Evolutionary conservation across 495 filamentous ascomycete species (phyloP), one percentile per base, ranked within the genome.

Genomic region (Neurospora terricola): DNA sequence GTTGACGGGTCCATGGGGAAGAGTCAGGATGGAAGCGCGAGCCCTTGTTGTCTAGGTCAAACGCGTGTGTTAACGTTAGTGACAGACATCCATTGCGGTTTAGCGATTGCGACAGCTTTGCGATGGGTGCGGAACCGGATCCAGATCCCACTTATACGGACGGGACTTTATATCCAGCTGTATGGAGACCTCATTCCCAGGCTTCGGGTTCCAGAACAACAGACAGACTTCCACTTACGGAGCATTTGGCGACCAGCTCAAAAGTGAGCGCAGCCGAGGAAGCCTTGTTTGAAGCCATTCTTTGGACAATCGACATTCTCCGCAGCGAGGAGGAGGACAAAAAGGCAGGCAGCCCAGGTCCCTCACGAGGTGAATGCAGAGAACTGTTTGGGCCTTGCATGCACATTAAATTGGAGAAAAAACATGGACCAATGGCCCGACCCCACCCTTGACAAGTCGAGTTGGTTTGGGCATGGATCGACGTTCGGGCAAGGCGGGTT

Each of bases 1-100:
- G 70, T 91, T 87, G 16, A 98, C 94, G 0, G 91, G 86, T 76
- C 96, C 96, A 88, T 98, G 96, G 42, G 96, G 96, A 2, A 99
- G 90, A 14, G 90, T 89, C 68, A 99, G 88, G 71, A 90, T 89
- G 71, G 94, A 93, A n/a, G 96, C 96, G 75, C 96, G 91, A 14
- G 96, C 96, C 87, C 95, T 94, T 4, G 96, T 98, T 59, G 92
- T 95, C 96, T 99, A 80, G 18, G n/a, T 27, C 21, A 4, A 23
- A 6, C 10, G 45, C 23, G 21, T 62, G 23, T 62, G 23, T 16
- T 62, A 34, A 62, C 6, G 12, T 62, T 62, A 62, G 54, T 62
- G 1, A 62, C 23, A 30, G 27, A 30, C 12, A 30, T 62, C 14
- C 54, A 8, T 27, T 30, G 54, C 12, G 14, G 54, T 59, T 59